Percentiles rank a stretch among this genome's conserved stretches.
Conservation (phyloP, 768 basidiomycete genomes). For the Trichaptum fuscoviolaceum region DNA sequence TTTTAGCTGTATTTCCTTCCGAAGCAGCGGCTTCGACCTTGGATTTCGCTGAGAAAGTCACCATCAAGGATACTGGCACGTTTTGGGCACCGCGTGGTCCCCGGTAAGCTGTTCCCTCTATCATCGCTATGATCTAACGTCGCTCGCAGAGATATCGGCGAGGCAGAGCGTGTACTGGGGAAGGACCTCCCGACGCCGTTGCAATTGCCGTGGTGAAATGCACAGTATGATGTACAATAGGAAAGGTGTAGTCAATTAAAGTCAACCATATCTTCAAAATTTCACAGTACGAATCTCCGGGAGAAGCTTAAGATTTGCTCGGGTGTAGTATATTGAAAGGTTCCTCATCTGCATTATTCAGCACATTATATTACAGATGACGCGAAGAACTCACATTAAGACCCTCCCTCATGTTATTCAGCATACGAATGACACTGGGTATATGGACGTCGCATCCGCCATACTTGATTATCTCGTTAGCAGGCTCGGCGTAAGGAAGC, state of each 20-base stretch:
- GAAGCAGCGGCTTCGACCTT: slow-evolving; percentile 34
- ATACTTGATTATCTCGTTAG: not conserved
- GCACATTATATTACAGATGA: not conserved
- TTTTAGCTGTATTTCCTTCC: slow-evolving; percentile 37
- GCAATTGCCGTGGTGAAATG: slow-evolving; percentile 34
- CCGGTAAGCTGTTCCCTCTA: slow-evolving; percentile 19
- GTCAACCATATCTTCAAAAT: not conserved
- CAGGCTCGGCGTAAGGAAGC: not conserved
- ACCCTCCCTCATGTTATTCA: not conserved
- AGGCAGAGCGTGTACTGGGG: slow-evolving; percentile 36
- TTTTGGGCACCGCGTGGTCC: slow-evolving; percentile 44
- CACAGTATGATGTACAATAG: not conserved
- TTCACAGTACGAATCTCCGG: not conserved
- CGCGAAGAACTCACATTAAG: not conserved
- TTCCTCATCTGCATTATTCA: not conserved
- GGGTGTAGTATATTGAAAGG: not conserved
- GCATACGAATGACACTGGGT: not conserved
- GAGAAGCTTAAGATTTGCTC: not conserved
- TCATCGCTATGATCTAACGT: not conserved
- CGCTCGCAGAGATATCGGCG: slow-evolving; percentile 35
- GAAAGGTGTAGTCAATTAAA: not conserved
- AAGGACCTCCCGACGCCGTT: slow-evolving; percentile 35
- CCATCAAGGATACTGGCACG: slow-evolving; percentile 32
- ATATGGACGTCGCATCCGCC: not conserved
- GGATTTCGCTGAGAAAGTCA: slow-evolving; percentile 32